Conservation (phyloP, 73 alveolate species). For the Symbiodinium pilosum region DNA sequence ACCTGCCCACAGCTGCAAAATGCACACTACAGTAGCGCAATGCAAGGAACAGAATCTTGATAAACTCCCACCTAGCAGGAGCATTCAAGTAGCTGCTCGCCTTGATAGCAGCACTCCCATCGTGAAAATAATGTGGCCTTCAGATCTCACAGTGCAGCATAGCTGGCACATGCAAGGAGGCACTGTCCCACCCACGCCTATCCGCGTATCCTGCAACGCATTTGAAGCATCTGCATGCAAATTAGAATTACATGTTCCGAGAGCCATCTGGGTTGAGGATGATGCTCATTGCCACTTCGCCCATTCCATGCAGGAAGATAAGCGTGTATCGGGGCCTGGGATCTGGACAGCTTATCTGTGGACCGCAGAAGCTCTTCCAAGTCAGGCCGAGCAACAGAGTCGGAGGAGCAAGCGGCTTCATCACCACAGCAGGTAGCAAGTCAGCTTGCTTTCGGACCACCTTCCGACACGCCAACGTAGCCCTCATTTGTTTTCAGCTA, state of each 20-base stretch:
- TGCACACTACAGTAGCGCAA: too few relatives aligned
- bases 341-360: not conserved
- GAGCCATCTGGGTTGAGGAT: too few relatives aligned
- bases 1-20: not conserved
- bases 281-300: not conserved
- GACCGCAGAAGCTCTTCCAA: too few relatives aligned
- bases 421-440: slow-evolving; percentile 2
- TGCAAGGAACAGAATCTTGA: too few relatives aligned
- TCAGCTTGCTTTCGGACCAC: slow-evolving; percentile 6
- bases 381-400: not conserved
- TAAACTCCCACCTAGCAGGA: too few relatives aligned
- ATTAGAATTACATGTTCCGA: too few relatives aligned
- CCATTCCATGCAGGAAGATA: not conserved
- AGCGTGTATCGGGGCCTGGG: slow-evolving; percentile 11
- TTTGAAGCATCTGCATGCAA: too few relatives aligned
- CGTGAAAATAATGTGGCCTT: slow-evolving; percentile 2
- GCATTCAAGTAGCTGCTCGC: too few relatives aligned
- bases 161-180: not conserved
- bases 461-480: not conserved
- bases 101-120: slow-evolving; percentile 3
- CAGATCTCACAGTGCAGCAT: not conserved
- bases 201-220: slow-evolving; percentile 3
- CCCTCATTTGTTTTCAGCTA: not conserved
- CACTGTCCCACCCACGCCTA: not conserved
- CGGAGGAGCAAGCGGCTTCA: not conserved